A percentile compares a stretch with the other conserved stretches of the same genome.
phyloP scores from a whole-genome alignment of 2,329 filamentous ascomycete genomes.

The Calonectria montana region DNA sequence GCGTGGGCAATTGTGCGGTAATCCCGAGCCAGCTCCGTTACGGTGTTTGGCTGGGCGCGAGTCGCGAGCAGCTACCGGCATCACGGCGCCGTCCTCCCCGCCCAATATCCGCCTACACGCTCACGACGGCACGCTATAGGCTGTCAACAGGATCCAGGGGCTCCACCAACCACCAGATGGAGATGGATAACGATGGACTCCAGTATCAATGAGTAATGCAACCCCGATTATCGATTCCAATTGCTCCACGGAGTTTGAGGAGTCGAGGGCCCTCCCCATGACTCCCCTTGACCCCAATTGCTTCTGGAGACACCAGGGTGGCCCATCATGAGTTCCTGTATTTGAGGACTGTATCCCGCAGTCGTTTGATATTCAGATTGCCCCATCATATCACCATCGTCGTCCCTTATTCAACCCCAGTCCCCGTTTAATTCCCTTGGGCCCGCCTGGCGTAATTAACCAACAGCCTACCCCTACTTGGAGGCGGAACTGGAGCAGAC shows the following conservation, averaged over 20 bases:
- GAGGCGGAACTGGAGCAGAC: neutral
- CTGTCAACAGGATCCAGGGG: neutral
- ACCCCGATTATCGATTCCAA: neutral
- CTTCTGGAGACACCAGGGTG: neutral
- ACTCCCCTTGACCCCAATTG: neutral
- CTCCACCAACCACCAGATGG: neutral
- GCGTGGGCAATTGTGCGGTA: neutral
- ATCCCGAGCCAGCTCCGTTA: constrained; percentile 17
- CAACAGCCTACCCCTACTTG: neutral
- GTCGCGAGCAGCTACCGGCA: neutral
- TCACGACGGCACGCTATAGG: neutral
- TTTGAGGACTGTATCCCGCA: constrained; percentile 15
- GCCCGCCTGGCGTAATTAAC: constrained; percentile 2
- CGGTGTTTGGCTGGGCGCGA: constrained; percentile 8
- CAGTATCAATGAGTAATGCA: constrained; percentile 21
- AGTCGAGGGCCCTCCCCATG: neutral
- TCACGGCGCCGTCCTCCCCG: neutral
- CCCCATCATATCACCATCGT: neutral
- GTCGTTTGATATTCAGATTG: neutral
- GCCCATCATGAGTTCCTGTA: neutral
- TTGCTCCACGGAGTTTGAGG: constrained; percentile 18
- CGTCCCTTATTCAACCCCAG: neutral
- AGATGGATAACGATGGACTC: neutral
- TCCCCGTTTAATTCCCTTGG: constrained; percentile 9
- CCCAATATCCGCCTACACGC: constrained; percentile 17